Evolutionary conservation across 1,284 basidiomycete species (phyloP).

Genomic region (Schizophyllum amplum): DNA sequence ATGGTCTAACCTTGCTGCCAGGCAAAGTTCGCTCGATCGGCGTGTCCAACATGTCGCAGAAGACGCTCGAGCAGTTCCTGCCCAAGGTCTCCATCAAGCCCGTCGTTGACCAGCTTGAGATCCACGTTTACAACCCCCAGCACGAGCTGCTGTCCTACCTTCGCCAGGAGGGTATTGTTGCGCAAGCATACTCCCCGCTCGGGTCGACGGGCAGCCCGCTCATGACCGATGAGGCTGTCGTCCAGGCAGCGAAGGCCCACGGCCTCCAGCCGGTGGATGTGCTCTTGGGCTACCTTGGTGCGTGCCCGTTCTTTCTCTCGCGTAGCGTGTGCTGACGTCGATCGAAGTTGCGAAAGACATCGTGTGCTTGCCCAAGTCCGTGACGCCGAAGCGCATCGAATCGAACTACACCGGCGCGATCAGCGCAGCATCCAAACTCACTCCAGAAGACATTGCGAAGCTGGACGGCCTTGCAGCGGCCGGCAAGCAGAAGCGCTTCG

Average conservation of each 20-base stretch:
- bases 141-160: constrained; percentile 64
- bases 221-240: constrained; percentile 58
- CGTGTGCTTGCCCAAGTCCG: constrained; percentile 69
- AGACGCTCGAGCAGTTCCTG: constrained; percentile 56
- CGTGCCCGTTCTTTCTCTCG: constrained; percentile 29
- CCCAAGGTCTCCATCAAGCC: constrained; percentile 48
- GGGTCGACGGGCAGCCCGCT: constrained; percentile 69
- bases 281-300: constrained; percentile 60
- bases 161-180: constrained; percentile 59
- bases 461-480: constrained; percentile 60
- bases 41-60: constrained; percentile 63
- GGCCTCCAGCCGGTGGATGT: constrained; percentile 52
- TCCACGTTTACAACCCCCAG: constrained; percentile 75
- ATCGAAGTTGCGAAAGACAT: constrained; percentile 51
- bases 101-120: constrained; percentile 47
- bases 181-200: constrained; percentile 81
- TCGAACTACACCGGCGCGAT: constrained; percentile 57
- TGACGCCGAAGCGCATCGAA: constrained; percentile 66
- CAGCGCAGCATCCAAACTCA: constrained; percentile 41
- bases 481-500: constrained; percentile 64
- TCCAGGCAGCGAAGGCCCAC: constrained; percentile 59
- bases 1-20: constrained; percentile 22
- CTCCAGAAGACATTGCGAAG: constrained; percentile 48
- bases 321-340: constrained; percentile 26
- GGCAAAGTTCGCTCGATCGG: constrained; percentile 69